Evolutionary conservation across 1,139 yeast species (phyloP), one percentile per base, ranked within the genome.

Genomic region (Citeromyces siamensis): DNA sequence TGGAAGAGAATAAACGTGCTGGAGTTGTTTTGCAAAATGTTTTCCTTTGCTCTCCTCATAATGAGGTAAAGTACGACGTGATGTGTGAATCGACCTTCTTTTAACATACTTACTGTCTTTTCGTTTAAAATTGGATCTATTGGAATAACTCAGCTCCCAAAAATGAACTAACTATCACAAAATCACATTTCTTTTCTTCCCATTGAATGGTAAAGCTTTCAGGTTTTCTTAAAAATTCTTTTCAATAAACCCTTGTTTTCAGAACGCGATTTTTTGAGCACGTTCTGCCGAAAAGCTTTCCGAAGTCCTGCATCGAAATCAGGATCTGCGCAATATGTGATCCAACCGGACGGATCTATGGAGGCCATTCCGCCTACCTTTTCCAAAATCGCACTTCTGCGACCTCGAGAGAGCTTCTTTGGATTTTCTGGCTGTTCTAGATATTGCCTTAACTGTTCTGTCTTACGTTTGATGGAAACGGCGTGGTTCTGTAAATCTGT

Each of bases 401-500:
- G 28, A 14, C 8, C 10, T 5, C 5, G 5, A 23, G 6, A 5
- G 14, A 23, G 10, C 8, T 23, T 12, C 28, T 23, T 14, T 8
- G 28, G 28, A 23, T 23, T 51, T 45, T 71, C 77, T 33, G 62
- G 53, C 22, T 53, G 48, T 37, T 59, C 60, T 37, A 71, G 53
- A 33, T 49, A 50, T 3, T 43, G 44, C 36, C 66, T 68, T 32
- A 66, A 41, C 16, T 56, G 60, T 18, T 48, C 51, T 17, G 68
- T 57, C 39, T 58, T 60, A 31, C 52, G 53, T 44, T 61, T 51
- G 10, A 71, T 44, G 13, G 56, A 55, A 14, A 62, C 55, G 32
- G 75, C 58, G 44, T 68, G 68, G 40, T 65, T 63, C 45, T 64
- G 70, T 26, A 71, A 45, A 41, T 71, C 76, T 37, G 58, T 58